Conservation (phyloP, 2,329 filamentous ascomycete species). For the Botryotinia globosa region DNA sequence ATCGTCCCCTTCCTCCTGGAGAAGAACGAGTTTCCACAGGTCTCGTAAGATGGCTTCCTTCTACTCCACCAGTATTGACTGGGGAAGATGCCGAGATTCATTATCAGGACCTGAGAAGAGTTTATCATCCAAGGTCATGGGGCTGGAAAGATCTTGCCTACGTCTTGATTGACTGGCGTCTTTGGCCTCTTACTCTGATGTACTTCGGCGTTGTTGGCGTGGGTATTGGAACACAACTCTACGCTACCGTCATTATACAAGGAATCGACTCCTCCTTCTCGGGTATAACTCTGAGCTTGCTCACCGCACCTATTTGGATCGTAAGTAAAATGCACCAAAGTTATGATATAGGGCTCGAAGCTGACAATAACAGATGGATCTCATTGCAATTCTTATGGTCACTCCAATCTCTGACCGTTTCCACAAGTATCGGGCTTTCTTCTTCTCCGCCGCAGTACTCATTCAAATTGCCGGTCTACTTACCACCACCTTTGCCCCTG, state of each 20-base stretch:
- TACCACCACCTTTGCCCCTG: slow-evolving; percentile 69
- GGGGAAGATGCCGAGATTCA: slow-evolving; percentile 78
- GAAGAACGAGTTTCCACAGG: slow-evolving; percentile 45
- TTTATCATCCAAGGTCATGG: slow-evolving; percentile 77
- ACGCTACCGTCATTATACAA: slow-evolving; percentile 81
- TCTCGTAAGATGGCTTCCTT: slow-evolving; percentile 64
- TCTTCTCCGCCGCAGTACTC: slow-evolving; percentile 73
- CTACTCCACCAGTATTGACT: slow-evolving; percentile 65
- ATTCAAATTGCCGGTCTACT: slow-evolving; percentile 82
- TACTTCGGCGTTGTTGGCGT: slow-evolving; percentile 94
- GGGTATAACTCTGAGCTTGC: slow-evolving; percentile 71
- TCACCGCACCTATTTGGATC: slow-evolving; percentile 91
- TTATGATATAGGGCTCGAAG: background rate
- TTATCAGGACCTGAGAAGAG: slow-evolving; percentile 76
- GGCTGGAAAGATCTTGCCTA: slow-evolving; percentile 63
- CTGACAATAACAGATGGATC: slow-evolving; percentile 62
- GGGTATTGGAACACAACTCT: slow-evolving; percentile 84
- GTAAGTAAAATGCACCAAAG: slow-evolving; percentile 48
- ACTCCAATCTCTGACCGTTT: slow-evolving; percentile 87
- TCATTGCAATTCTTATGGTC: slow-evolving; percentile 80
- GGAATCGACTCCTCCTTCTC: slow-evolving; percentile 72
- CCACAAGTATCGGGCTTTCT: slow-evolving; percentile 72
- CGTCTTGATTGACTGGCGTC: slow-evolving; percentile 79
- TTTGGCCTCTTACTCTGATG: slow-evolving; percentile 86
- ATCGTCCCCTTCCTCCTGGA: slow-evolving; percentile 75